These are phyloP conservation scores for Agaricus sinodeliciosus DNA, from an alignment of 768 basidiomycete genomes.

Conservation along the genomic window DNA sequence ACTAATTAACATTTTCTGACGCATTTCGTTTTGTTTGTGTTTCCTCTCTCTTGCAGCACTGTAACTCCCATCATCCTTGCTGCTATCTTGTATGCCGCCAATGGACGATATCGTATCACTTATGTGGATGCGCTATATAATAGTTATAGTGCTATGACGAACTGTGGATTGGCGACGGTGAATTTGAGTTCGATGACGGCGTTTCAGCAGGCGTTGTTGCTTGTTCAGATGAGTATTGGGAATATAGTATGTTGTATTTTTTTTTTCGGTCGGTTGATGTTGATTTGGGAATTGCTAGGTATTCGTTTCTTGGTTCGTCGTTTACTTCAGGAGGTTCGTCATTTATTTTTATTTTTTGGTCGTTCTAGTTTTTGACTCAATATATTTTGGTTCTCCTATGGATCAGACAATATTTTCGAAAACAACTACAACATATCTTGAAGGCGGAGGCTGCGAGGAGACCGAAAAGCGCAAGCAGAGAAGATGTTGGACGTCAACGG, in stretches of 20 bases:
- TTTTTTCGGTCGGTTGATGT: background rate
- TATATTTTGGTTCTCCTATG: constrained; percentile 1
- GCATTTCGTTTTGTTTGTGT: background rate
- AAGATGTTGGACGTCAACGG: constrained; percentile 17
- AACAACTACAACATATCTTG: constrained; percentile 58
- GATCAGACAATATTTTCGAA: constrained; percentile 60
- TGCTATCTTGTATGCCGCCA: constrained; percentile 76
- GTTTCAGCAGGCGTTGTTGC: constrained; percentile 66
- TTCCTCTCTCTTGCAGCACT: constrained; percentile 37
- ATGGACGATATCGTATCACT: constrained; percentile 61
- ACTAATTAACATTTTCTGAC: background rate
- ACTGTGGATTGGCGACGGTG: constrained; percentile 69
- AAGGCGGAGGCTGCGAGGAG: constrained; percentile 31
- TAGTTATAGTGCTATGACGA: constrained; percentile 71
- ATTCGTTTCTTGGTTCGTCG: constrained; percentile 77
- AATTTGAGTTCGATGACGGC: constrained; percentile 62
- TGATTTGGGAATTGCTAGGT: constrained; percentile 37
- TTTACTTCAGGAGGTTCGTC: constrained; percentile 68
- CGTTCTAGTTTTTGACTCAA: constrained; percentile 1
- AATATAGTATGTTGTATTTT: constrained; percentile 52
- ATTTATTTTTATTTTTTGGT: background rate
- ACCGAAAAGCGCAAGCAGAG: constrained; percentile 15
- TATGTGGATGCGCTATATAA: constrained; percentile 79
- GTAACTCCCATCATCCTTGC: constrained; percentile 77
- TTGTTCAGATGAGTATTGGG: constrained; percentile 74